Evolutionary conservation across 441 rosid genomes (phyloP).

Genomic region (Aquilaria agallochum): DNA sequence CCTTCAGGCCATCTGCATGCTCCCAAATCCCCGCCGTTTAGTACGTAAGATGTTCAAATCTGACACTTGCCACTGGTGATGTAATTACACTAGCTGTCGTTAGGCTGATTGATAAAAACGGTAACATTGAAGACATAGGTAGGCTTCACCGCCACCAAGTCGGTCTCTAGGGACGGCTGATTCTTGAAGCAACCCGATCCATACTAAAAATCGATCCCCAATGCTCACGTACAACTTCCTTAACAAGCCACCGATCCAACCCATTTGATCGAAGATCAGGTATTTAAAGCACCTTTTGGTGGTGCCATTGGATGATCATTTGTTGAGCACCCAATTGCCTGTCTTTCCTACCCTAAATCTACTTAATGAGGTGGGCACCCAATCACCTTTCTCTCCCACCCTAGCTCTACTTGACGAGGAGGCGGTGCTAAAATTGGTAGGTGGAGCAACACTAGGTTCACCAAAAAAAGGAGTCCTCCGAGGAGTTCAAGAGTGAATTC

Average conservation of each 20-base stretch:
- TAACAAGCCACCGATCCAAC: constrained; percentile 94
- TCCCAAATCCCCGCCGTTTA: no score
- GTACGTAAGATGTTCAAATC: no score
- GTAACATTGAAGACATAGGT: constrained; percentile 91
- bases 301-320: constrained; percentile 38
- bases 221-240: constrained; percentile 64
- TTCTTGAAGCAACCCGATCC: constrained; percentile 92
- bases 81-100: constrained; percentile 71
- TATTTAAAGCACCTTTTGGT: constrained; percentile 42
- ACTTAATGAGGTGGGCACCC: constrained; percentile 10
- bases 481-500: constrained; percentile 63
- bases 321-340: constrained; percentile 7
- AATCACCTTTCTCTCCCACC: constrained; percentile 42
- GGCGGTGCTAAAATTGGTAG: background rate
- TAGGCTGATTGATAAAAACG: constrained; percentile 91
- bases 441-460: constrained; percentile 27
- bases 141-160: constrained; percentile 52
- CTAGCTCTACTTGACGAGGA: constrained; percentile 25
- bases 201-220: constrained; percentile 55
- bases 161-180: constrained; percentile 59
- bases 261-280: constrained; percentile 83
- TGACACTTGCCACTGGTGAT: no score
- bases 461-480: constrained; percentile 39
- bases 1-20: no score
- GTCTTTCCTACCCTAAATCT: no score